Evolutionary conservation across 202 grass and related monocot species (phyloP).

Genomic region (Thinopyrum obtusiflorum): DNA sequence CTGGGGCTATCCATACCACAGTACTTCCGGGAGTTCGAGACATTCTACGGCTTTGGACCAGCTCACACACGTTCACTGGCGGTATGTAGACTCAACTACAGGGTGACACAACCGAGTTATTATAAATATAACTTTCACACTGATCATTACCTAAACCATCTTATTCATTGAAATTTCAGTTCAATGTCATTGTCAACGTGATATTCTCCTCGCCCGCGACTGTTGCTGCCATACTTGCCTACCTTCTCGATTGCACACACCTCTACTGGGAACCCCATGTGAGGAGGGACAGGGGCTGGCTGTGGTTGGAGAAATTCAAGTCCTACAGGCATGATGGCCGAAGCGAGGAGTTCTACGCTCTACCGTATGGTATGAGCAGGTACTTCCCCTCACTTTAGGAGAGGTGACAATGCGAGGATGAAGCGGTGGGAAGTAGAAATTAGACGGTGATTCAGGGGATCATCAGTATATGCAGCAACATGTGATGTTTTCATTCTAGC

Average conservation of each 20-base stretch:
- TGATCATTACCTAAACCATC: conserved; percentile 13
- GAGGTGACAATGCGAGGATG: not conserved
- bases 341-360: conserved; percentile 86
- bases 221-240: conserved; percentile 79
- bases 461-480: conserved; percentile 13
- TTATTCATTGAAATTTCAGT: conserved; percentile 44
- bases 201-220: conserved; percentile 90
- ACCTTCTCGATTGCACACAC: conserved; percentile 73
- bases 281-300: conserved; percentile 74
- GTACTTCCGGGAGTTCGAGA: conserved; percentile 68
- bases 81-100: conserved; percentile 34
- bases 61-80: conserved; percentile 60
- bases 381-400: conserved; percentile 87
- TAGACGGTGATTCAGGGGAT: conserved; percentile 1
- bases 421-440: not conserved
- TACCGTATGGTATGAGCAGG: conserved; percentile 79
- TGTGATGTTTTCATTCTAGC: conserved; percentile 26
- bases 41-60: conserved; percentile 69
- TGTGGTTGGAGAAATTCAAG: conserved; percentile 86
- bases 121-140: not conserved
- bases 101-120: not conserved
- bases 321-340: conserved; percentile 54
- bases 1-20: conserved; percentile 88
- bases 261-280: conserved; percentile 49
- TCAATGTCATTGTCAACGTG: conserved; percentile 89